phyloP scores from a whole-genome alignment of 768 basidiomycete genomes.

The Boletellus ananiceps region DNA sequence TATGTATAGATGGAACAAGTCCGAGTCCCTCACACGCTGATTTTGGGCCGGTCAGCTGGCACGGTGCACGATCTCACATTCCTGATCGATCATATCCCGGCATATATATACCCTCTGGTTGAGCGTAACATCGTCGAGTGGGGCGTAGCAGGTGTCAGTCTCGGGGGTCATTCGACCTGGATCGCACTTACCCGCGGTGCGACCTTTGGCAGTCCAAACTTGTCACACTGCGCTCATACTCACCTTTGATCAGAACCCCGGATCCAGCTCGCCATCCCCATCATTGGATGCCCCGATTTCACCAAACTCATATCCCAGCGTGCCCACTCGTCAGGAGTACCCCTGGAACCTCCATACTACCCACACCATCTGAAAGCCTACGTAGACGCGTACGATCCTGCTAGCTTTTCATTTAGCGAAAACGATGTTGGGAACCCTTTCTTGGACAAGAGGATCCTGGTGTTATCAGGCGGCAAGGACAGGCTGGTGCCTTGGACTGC shows the following conservation, averaged over 20 bases:
- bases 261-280: conserved; percentile 43
- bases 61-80: conserved; percentile 74
- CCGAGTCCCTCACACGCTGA: neutral
- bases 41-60: conserved; percentile 35
- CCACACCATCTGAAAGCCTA: conserved; percentile 49
- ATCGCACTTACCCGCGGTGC: conserved; percentile 49
- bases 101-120: conserved; percentile 65
- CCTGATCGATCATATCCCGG: conserved; percentile 74
- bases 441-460: conserved; percentile 66
- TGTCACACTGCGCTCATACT: neutral
- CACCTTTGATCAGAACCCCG: conserved; percentile 37
- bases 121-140: conserved; percentile 62
- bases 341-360: conserved; percentile 49
- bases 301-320: conserved; percentile 50
- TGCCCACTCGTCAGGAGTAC: conserved; percentile 42
- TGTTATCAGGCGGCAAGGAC: conserved; percentile 65
- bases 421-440: conserved; percentile 50
- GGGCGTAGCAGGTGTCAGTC: conserved; percentile 70
- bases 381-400: conserved; percentile 46
- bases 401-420: conserved; percentile 37
- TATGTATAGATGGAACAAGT: conserved; percentile 6
- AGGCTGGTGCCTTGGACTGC: conserved; percentile 61
- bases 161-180: conserved; percentile 87
- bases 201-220: neutral
- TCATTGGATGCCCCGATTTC: conserved; percentile 73